These are phyloP conservation scores for Arctostaphylos glauca DNA, from an alignment of 148 eudicot species.

Conservation along the genomic window DNA sequence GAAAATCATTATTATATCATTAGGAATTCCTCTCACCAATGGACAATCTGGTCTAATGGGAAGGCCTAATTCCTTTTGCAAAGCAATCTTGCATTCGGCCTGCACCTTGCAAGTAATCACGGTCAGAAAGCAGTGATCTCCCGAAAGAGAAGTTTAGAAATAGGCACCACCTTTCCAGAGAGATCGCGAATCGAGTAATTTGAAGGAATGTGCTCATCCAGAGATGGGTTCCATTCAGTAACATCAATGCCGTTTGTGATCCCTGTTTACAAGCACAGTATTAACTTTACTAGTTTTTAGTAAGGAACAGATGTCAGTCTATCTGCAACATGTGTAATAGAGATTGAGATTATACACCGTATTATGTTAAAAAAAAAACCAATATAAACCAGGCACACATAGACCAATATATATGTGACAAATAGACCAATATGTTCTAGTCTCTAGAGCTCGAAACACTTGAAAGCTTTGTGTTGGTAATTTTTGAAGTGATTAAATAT, in stretches of 20 bases:
- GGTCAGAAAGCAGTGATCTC: not conserved
- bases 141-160: not conserved
- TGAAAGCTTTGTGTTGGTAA: not conserved
- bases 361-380: not conserved
- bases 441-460: not conserved
- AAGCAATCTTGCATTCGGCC: constrained; percentile 71
- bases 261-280: constrained; percentile 39
- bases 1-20: not conserved
- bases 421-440: not conserved
- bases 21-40: constrained; percentile 52
- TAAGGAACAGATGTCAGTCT: not conserved
- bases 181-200: constrained; percentile 74
- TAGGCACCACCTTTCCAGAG: constrained; percentile 75
- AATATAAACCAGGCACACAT: not conserved
- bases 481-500: not conserved
- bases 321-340: not conserved
- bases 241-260: constrained; percentile 82
- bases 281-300: not conserved
- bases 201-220: constrained; percentile 64
- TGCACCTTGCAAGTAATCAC: constrained; percentile 25
- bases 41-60: constrained; percentile 84
- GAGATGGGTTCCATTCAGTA: constrained; percentile 77
- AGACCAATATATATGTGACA: not conserved
- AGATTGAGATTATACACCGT: not conserved
- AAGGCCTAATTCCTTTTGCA: constrained; percentile 89